Conservation (phyloP, 805 yeast species). For the Cyberlindnera amylophila region DNA sequence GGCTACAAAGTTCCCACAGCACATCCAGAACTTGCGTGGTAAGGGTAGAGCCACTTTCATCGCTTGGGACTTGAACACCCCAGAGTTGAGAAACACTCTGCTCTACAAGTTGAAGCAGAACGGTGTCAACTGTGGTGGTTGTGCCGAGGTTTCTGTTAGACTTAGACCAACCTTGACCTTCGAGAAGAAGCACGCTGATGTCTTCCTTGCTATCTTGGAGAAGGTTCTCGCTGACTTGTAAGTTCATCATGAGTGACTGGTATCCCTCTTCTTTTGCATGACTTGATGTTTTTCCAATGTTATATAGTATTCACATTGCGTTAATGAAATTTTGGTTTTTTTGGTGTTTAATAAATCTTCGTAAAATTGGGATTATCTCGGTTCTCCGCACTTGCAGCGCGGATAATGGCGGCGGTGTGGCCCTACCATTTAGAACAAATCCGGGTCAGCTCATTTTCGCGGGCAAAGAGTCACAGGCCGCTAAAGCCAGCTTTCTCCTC, state of each 20-base stretch:
- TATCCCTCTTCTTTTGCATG: too few species aligned
- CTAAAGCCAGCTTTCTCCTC: too few species aligned
- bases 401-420: too few species aligned
- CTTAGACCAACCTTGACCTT: conserved; percentile 77
- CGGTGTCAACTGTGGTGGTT: conserved; percentile 83
- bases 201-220: conserved; percentile 46
- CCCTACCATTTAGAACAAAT: neutral
- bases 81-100: conserved; percentile 58
- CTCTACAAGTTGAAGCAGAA: conserved; percentile 51
- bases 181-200: conserved; percentile 76
- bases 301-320: too few species aligned
- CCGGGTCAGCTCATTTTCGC: neutral
- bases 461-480: too few species aligned
- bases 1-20: conserved; percentile 50
- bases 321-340: neutral
- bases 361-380: neutral
- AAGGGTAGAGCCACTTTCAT: conserved; percentile 72
- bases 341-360: neutral
- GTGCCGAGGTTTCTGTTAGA: conserved; percentile 76
- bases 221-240: conserved; percentile 29
- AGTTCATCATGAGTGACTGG: neutral
- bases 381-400: too few species aligned
- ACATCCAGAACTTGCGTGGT: conserved; percentile 62
- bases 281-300: too few species aligned
- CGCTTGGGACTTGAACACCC: conserved; percentile 67